Conservation (phyloP, 2,329 filamentous ascomycete species). For the Pseudophaeomoniella oleicola region DNA sequence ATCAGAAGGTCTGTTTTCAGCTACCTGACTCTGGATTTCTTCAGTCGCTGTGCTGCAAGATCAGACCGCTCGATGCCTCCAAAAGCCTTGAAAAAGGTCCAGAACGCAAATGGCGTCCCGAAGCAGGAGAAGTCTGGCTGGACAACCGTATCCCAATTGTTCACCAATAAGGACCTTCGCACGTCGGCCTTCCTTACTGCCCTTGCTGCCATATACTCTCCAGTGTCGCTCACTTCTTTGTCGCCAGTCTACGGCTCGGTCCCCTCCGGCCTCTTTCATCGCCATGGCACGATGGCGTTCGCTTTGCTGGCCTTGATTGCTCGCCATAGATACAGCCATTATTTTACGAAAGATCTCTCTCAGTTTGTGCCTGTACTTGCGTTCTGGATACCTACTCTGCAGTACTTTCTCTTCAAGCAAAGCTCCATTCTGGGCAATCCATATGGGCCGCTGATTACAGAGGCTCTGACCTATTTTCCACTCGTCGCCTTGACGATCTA, state of each 20-base stretch:
- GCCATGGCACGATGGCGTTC: conserved; percentile 48
- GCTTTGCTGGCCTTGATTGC: conserved; percentile 59
- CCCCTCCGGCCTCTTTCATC: conserved; percentile 59
- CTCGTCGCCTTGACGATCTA: conserved; percentile 50
- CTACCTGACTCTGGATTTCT: too few relatives aligned
- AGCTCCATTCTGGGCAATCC: conserved; percentile 53
- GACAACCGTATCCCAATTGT: background rate
- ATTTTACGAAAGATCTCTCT: conserved; percentile 34
- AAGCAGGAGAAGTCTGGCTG: background rate
- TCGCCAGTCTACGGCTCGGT: conserved; percentile 83
- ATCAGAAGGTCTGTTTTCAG: too few relatives aligned
- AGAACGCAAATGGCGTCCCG: background rate
- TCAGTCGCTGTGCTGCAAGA: too few relatives aligned
- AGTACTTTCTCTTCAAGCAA: conserved; percentile 54
- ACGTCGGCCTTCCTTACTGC: conserved; percentile 16
- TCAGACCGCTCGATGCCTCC: too few relatives aligned
- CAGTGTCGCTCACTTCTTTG: conserved; percentile 48
- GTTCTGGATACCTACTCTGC: conserved; percentile 57
- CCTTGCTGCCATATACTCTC: conserved; percentile 24
- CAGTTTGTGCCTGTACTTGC: conserved; percentile 53
- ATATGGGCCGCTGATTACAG: conserved; percentile 62
- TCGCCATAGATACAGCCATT: conserved; percentile 41
- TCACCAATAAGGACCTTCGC: background rate
- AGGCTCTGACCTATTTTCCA: conserved; percentile 58
- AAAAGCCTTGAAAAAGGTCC: background rate